These are phyloP conservation scores for Mycena amicta DNA, from an alignment of 768 basidiomycete genomes.

Conservation along the genomic window DNA sequence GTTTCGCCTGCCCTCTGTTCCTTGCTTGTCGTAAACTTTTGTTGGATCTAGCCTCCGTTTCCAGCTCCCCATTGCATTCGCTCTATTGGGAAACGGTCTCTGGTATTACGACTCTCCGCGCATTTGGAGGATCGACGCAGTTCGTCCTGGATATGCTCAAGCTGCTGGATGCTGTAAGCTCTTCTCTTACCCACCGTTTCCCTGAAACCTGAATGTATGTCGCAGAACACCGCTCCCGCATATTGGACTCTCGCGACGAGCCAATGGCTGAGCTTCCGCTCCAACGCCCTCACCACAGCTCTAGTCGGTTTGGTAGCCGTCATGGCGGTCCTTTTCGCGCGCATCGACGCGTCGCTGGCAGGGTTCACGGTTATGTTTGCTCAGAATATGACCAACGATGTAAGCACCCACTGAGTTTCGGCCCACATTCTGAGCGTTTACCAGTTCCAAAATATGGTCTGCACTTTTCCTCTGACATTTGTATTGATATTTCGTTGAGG, in stretches of 20 bases:
- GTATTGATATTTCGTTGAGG: no score
- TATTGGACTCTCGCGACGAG: constrained; percentile 43
- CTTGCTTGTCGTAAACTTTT: no score
- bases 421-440: no score
- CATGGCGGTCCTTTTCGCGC: constrained; percentile 50
- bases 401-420: no score
- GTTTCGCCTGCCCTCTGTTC: not conserved
- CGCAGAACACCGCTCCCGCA: not conserved
- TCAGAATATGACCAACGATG: constrained; percentile 53
- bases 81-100: constrained; percentile 58
- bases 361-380: constrained; percentile 70
- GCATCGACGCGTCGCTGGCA: constrained; percentile 60
- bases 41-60: constrained; percentile 47
- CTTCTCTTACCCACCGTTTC: not conserved
- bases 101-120: constrained; percentile 48
- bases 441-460: constrained; percentile 24
- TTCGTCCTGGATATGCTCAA: not conserved
- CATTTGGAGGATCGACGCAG: not conserved
- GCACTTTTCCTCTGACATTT: no score
- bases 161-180: not conserved
- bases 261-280: constrained; percentile 66
- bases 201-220: not conserved
- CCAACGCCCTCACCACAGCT: constrained; percentile 58
- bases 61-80: constrained; percentile 47
- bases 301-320: constrained; percentile 60